Base-by-base conservation (phyloP, 2,329 filamentous ascomycete species). In the Mariannaea sp. region DNA sequence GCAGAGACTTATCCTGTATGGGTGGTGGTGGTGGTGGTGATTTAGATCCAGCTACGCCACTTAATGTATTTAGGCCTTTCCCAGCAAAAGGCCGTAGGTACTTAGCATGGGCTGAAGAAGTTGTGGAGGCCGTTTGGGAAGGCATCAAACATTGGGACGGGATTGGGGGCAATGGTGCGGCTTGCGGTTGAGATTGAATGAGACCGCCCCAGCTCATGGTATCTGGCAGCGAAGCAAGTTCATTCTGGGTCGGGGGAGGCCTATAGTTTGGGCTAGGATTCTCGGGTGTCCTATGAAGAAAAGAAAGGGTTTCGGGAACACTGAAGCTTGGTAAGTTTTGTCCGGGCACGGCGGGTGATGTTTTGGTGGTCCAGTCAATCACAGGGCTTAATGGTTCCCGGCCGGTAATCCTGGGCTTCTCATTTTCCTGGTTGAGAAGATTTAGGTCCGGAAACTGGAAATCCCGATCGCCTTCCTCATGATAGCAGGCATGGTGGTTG, bases 401-500 rank as follows among this genome's bases (percentile, higher is more conserved):
- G 57, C 72, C 73, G 38, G 71, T 32, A n/a, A 32, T 66, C 60
- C 71, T 76, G 10, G 80, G 78, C 27, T 68, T 74, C 60, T 83
- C 78, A 58, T 83, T 82, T 64, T 83, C 80, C 70, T 83, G 80
- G 55, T 72, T 73, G 52, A 62, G 52, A 17, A 67, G 60, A 47
- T 67, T 57, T 32, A 60, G 56, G 6, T 64, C 59, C 6, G 67
- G 56, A 38, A 66, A 62, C 14, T 58, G 62, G 24, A 19, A 57
- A 56, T 65, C 60, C 45, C 57, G 57, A 42, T 60, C 52, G 29
- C 67, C 69, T 60, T 83, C 75, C 66, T 84, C 82, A 56, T 85
- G 82, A 56, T 77, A 85, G 67, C 82, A 85, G 47, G 82, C 82
- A 68, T 85, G 82, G 60, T 85, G 82, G 46, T 79, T 80, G 64